Base-by-base conservation (phyloP, 345 rosid species). In the Acer yangbiense region DNA sequence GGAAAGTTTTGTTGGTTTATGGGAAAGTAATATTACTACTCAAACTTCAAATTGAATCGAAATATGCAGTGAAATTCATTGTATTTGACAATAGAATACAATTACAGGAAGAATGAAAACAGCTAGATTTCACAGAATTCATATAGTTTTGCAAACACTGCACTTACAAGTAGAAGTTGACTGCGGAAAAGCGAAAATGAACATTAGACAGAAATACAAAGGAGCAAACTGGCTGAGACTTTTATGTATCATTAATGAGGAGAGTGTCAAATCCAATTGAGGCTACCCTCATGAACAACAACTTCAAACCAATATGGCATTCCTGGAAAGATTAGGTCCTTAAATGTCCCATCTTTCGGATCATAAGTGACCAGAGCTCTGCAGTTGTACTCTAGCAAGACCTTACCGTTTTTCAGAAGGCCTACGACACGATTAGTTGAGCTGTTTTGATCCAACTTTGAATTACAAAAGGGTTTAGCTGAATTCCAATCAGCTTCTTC, bases 321-420 rank as follows among this genome's bases (percentile, higher is more conserved):
- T 18, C 90, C 90, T 78, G 87, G 74, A 25, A 88, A 81, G 41
- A 35, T 52, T 44, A 92, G 79, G 66, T 94, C 94, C 85, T 83
- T 86, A 48, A 92, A 90, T 63, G 84, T 88, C 44, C 86, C 90
- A n/a, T 65, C 23, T 60, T 82, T 88, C 9, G 91, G 93, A 72
- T 94, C 95, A 77, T 86, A 94, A 14, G 86, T 72, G 48, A 86
- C 93, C 73, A 94, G 78, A 76, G 84, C 91, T 66, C 89, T 85
- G 80, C 85, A 83, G 82, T 85, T 89, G 44, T 90, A 89, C 88
- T 92, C 94, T 90, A 92, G 67, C 90, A 94, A 77, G 29, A 94
- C 75, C 79, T 90, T 90, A 7, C 97, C 94, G 52, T 86, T 87
- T 77, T 90, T 87, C 81, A 89, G 60, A 16, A 83, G 69, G 78